Percentiles rank a stretch among this genome's conserved stretches.
Evolutionary conservation across 257 asterid genomes (phyloP).

Genomic region (Salvia splendens): DNA sequence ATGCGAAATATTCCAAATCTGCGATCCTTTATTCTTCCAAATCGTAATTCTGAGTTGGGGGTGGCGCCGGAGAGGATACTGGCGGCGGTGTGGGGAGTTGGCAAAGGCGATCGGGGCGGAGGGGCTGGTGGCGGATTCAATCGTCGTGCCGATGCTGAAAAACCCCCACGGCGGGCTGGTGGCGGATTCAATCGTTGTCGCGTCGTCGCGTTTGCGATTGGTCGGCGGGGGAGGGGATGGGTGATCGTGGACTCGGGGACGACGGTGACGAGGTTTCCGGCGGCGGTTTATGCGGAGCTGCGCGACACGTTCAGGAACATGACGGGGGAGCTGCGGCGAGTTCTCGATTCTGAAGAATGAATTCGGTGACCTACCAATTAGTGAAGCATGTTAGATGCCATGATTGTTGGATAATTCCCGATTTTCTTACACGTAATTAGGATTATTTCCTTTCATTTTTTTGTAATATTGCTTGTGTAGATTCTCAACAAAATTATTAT

Average conservation of each 20-base stretch:
- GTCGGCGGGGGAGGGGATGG: constrained; percentile 32
- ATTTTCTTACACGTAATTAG: constrained; percentile 5
- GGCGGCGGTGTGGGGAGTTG: no score
- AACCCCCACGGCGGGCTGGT: constrained; percentile 67
- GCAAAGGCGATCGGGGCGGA: no score
- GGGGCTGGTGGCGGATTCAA: constrained; percentile 41
- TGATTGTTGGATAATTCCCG: constrained; percentile 22
- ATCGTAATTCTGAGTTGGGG: no score
- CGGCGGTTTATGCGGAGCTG: constrained; percentile 52
- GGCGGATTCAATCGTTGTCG: neutral
- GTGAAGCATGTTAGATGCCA: constrained; percentile 15
- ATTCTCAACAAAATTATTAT: neutral
- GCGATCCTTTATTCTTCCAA: no score
- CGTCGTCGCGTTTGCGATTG: constrained; percentile 31
- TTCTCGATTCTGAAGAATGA: constrained; percentile 62
- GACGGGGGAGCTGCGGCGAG: constrained; percentile 44
- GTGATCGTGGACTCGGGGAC: constrained; percentile 91
- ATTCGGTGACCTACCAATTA: constrained; percentile 14
- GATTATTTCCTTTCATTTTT: neutral
- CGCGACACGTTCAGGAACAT: constrained; percentile 53
- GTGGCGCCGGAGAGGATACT: no score
- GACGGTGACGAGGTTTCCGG: constrained; percentile 71
- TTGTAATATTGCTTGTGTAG: constrained; percentile 3
- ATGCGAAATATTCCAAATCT: no score
- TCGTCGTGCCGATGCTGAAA: constrained; percentile 53